Evolutionary conservation across 345 rosid species (phyloP), one percentile per base, ranked within the genome.

Genomic region (Carallia brachiata): DNA sequence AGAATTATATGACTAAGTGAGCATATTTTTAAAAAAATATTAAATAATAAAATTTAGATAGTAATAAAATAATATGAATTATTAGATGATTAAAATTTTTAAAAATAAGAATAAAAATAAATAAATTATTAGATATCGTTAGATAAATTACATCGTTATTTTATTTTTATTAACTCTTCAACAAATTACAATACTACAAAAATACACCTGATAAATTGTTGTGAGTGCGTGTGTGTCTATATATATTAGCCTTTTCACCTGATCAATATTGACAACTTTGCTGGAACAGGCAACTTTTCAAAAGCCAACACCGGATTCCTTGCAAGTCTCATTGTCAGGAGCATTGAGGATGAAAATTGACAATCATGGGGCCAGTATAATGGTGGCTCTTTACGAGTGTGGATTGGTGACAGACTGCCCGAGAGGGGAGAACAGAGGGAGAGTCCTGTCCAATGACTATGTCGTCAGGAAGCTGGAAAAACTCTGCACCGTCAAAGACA

Each of bases 381-480:
- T 93, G 97, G 90, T 90, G 80, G 97, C 88, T 1, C 74, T 93
- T 13, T 89, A 93, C 52, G 96, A 93, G 73, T 85, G 55, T 10
- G 97, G 96, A 31, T 65, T 90, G 67, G 87, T 90, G 76, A 89
- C 72, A 6, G 86, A 89, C 78, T 90, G 93, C 61, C 81, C 54
- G 0, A 69, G 53, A 3, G 97, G 98, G 65, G 98, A 93, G 72
- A 93, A 90, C 79, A 86, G 84, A 79, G 93, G 91, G n/a, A 82
- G 83, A 44, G 88, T 93, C 37, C 65, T 93, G 30, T 77, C 91
- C 27, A 89, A 89, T 69, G 96, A 91, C 79, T 87, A 75, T 13
- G 88, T 93, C 7, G 95, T 93, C 2, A 79, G 97, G 71, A 89
- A 76, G 86, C 84, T 91, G 9, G 94, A 88, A 77, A 94, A 84